Conservation (phyloP, 306 rosid species). For the Corylus heterophylla region DNA sequence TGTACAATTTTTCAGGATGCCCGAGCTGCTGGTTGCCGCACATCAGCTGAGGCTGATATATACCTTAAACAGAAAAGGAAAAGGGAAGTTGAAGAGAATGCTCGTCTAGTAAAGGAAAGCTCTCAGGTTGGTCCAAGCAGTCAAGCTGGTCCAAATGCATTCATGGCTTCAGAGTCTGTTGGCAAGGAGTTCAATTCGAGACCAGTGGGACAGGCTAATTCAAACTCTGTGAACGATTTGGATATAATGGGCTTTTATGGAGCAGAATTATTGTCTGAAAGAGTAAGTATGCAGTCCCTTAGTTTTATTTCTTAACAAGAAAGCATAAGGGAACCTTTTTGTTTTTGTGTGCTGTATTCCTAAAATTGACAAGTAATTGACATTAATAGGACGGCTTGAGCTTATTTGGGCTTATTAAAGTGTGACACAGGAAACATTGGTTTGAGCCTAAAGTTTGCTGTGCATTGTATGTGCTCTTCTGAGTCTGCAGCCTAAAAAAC, state of each 20-base stretch:
- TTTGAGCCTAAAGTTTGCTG: neutral
- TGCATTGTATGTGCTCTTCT: neutral
- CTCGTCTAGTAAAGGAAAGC: slow-evolving; percentile 58
- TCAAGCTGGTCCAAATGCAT: slow-evolving; percentile 64
- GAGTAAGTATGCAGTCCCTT: slow-evolving; percentile 55
- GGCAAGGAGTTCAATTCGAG: slow-evolving; percentile 61
- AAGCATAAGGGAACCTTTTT: neutral
- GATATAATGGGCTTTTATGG: slow-evolving; percentile 64
- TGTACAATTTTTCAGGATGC: slow-evolving; percentile 71
- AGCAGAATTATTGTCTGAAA: slow-evolving; percentile 77
- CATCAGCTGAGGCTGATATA: slow-evolving; percentile 67
- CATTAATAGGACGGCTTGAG: neutral
- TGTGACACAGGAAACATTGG: neutral
- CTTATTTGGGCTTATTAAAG: neutral
- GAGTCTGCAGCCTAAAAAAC: too few species aligned
- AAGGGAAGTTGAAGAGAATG: slow-evolving; percentile 68
- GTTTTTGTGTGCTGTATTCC: neutral
- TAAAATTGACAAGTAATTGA: neutral
- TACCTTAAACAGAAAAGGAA: slow-evolving; percentile 60
- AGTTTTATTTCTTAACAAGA: neutral
- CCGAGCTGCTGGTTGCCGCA: slow-evolving; percentile 75
- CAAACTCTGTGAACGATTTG: slow-evolving; percentile 58
- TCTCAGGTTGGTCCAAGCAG: slow-evolving; percentile 60
- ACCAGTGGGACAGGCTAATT: slow-evolving; percentile 58
- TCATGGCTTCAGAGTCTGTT: slow-evolving; percentile 56